Base-by-base conservation (phyloP, 2,329 filamentous ascomycete species). In the Xylaria sp. region DNA sequence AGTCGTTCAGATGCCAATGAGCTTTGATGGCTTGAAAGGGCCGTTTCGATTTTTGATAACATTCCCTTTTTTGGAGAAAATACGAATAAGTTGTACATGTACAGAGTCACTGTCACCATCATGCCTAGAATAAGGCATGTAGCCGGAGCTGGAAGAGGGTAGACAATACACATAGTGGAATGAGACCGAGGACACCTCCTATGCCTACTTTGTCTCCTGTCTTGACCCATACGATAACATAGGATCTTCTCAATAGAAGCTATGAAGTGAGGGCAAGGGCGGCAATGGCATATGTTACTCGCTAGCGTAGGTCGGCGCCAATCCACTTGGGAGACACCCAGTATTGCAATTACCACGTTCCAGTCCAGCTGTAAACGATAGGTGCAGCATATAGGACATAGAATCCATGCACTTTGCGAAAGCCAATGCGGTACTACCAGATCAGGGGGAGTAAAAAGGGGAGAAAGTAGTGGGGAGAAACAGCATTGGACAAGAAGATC, bases 401-500 rank as follows among this genome's bases (percentile, higher is more conserved):
- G 25, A 15, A 34, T 5, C 31, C 13, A 62, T 23, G 12, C 3
- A 28, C 15, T n/a, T 10, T 23, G 23, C 10, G 4, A 39, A 25
- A 44, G 18, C 44, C 18, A 34, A 34, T 8, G 20, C 34, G 25
- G 12, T 8, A 63, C 41, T 48, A 28, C 20, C 5, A n/a, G 44
- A 15, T 44, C n/a, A 63, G 65, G 59, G 23, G 63, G 52, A 59
- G 28, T 39, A 28, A 23, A 44, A 28, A 23, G 25, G 3, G 50
- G 34, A 60, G 61, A 67, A 58, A 67, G 58, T 37, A 61, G 37
- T 20, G n/a, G 60, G 62, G 13, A 48, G 64, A 55, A 52, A 66
- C 59, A 64, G 59, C 46, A 63, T 70, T 57, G 65, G 65, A 68
- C 70, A 70, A 70, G 46, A 51, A 65, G 59, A 7, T 74, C 54